Conservation (phyloP, 176 grass and related monocot species). For the Poa annua region DNA sequence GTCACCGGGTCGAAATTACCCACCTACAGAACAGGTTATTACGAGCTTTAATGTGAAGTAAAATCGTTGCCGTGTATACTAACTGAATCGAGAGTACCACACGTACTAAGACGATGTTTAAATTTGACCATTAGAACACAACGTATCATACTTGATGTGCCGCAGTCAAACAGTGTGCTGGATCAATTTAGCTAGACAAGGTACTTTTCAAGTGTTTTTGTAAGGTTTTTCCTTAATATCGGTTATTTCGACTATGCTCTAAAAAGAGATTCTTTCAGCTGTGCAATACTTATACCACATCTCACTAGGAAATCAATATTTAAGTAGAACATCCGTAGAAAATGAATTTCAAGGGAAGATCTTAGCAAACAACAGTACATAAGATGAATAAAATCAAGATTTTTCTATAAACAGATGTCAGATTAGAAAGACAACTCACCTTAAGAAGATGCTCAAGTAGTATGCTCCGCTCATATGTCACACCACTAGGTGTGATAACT, state of each 20-base stretch:
- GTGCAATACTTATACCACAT: not conserved
- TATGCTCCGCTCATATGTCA: conserved; percentile 81
- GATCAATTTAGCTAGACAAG: not conserved
- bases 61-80: not conserved
- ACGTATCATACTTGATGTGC: not conserved
- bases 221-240: not conserved
- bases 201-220: not conserved
- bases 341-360: not conserved
- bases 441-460: conserved; percentile 75
- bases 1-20: conserved; percentile 75
- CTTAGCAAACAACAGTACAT: not conserved
- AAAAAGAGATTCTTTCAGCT: not conserved
- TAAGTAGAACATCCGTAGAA: not conserved
- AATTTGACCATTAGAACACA: not conserved
- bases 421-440: conserved; percentile 39
- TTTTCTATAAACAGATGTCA: not conserved
- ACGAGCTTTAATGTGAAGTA: not conserved
- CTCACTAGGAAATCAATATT: not conserved
- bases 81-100: not conserved
- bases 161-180: not conserved
- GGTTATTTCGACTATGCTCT: not conserved
- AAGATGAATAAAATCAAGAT: not conserved
- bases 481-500: conserved; percentile 86
- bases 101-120: not conserved
- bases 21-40: conserved; percentile 51